Evolutionary conservation across 139 green algal genomes (phyloP), one percentile per base, ranked within the genome.

Genomic region (Bryopsis sp.): DNA sequence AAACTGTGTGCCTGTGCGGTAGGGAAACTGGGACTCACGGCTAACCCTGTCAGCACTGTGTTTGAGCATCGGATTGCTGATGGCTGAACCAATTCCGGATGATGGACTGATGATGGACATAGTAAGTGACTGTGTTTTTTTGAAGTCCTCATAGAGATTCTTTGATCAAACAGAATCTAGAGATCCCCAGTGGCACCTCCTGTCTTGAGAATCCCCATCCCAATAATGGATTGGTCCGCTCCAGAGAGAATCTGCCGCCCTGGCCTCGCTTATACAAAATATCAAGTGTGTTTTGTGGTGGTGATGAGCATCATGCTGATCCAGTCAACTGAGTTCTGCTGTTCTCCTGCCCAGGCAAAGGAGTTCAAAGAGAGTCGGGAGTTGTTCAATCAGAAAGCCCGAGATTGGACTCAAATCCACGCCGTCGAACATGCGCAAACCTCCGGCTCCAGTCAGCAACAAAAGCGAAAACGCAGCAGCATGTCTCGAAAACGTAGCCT

Each of bases 11-110:
- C 11, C 31, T 64, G 57, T 35, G 57, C 57, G 26, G 8, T 68
- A 83, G 75, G 83, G 83, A 7, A 62, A 64, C 2, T 90, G 84
- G 84, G 72, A 64, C 31, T 83, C 84, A 5, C 65, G 68, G 8
- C 72, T 87, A 46, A 85, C 80, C 69, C 35, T 86, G 39, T 2
- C 33, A 36, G 84, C 71, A 0, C 74, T 90, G 47, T 77, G 90
- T 31, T 38, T 74, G 4, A 78, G 62, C 58, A 72, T 90, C 1
- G 71, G 78, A 57, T 66, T 80, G 28, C 73, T 90, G 63, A 76
- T 90, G 38, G 62, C 74, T 15, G 73, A 87, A 39, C 84, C 84
- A 33, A 90, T 90, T 60, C 74, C 78, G 0, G 77, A 85, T 19
- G 84, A 90, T 63, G 81, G 81, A 1, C 79, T 90, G 22, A 73